These are phyloP conservation scores for Grigorovia humatica DNA, from an alignment of 805 yeast species.

Conservation along the genomic window DNA sequence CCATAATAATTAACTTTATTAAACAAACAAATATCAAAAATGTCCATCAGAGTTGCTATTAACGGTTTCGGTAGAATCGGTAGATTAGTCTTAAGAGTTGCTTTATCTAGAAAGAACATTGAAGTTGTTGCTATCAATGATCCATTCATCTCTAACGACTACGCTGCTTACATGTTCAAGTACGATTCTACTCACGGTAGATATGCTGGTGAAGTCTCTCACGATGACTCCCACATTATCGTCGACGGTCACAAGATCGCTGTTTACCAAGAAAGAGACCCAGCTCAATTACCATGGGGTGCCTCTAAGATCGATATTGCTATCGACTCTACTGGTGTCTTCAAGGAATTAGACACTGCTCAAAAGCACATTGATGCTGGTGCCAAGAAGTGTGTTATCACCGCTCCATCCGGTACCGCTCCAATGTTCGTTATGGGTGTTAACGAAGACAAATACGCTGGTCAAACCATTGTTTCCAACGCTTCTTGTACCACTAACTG, in stretches of 20 bases:
- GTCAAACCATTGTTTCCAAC: constrained; percentile 51
- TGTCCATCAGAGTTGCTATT: constrained; percentile 41
- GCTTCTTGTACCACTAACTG: constrained; percentile 71
- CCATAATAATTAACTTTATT: background rate
- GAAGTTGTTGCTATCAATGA: constrained; percentile 59
- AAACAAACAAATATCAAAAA: constrained; percentile 6
- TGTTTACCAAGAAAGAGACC: constrained; percentile 58
- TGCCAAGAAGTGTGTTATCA: constrained; percentile 63
- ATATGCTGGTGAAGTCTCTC: constrained; percentile 47
- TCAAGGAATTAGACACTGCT: constrained; percentile 54
- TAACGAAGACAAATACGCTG: constrained; percentile 49
- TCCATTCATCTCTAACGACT: constrained; percentile 58
- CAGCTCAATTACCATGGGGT: constrained; percentile 61
- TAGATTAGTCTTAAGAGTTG: constrained; percentile 56
- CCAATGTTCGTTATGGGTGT: constrained; percentile 71
- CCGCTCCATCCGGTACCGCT: constrained; percentile 63
- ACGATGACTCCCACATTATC: constrained; percentile 41
- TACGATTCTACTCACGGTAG: constrained; percentile 65
- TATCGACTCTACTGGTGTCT: constrained; percentile 64
- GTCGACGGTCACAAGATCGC: constrained; percentile 42
- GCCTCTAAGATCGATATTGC: constrained; percentile 50
- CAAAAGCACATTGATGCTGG: constrained; percentile 63
- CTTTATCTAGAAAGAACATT: constrained; percentile 41
- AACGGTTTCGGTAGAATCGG: constrained; percentile 71
- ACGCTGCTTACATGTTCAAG: constrained; percentile 68